Conservation (phyloP, 768 basidiomycete genomes). For the Calocera cornea region DNA sequence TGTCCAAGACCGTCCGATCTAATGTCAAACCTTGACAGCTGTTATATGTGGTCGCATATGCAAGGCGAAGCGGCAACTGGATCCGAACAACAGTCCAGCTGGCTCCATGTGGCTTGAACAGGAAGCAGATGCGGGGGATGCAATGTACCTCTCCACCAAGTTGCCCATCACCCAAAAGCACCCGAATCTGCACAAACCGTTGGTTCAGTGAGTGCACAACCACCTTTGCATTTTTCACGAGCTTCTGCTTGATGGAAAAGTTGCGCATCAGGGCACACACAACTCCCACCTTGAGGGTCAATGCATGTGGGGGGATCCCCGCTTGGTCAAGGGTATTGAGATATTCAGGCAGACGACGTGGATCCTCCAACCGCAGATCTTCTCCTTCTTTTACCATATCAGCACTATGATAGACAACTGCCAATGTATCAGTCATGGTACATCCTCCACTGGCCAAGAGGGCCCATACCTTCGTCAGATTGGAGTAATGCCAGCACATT, state of each 20-base stretch:
- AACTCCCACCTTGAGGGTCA: constrained; percentile 24
- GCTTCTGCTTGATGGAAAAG: constrained; percentile 26
- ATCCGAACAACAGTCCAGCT: constrained; percentile 24
- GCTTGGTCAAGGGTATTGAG: constrained; percentile 15
- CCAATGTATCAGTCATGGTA: background rate
- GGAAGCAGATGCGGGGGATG: constrained; percentile 22
- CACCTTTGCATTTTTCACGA: constrained; percentile 32
- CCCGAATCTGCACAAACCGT: constrained; percentile 16
- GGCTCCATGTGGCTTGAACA: constrained; percentile 13
- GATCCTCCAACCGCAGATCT: constrained; percentile 13
- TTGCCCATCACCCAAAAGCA: constrained; percentile 10
- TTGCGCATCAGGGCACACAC: constrained; percentile 29
- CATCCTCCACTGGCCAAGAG: background rate
- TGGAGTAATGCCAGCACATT: background rate
- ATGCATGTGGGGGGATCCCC: constrained; percentile 19
- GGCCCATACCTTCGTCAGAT: background rate
- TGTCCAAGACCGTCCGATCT: constrained; percentile 9
- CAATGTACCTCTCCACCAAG: background rate
- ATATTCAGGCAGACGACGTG: constrained; percentile 17
- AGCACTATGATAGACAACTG: constrained; percentile 4
- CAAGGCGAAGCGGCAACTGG: constrained; percentile 29
- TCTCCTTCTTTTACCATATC: constrained; percentile 20
- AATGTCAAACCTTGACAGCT: constrained; percentile 33
- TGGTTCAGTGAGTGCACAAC: constrained; percentile 22
- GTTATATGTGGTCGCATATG: constrained; percentile 33